Percentiles rank a stretch among this genome's conserved stretches.
Conservation (phyloP, 495 filamentous ascomycete genomes). For the Rusavskia elegans region DNA sequence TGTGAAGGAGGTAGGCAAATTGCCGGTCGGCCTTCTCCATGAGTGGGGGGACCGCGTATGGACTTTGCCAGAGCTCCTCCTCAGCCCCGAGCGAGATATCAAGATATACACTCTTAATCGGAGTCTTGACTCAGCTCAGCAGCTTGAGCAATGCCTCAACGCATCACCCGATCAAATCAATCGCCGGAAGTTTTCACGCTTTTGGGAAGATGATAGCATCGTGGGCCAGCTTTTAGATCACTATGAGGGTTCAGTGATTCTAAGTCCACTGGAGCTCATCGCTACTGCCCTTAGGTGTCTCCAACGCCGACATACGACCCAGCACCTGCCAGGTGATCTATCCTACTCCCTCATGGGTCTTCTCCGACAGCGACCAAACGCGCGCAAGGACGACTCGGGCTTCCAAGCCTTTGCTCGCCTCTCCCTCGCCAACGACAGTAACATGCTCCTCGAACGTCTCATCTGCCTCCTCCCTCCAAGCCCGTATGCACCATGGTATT, state of each 20-base stretch:
- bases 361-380: conserved; percentile 19
- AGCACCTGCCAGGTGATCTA: conserved; percentile 19
- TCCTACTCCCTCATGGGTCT: conserved; percentile 32
- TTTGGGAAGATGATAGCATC: conserved; percentile 9
- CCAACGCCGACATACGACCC: conserved; percentile 8
- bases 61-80: conserved; percentile 31
- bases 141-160: not conserved
- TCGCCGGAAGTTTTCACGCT: not conserved
- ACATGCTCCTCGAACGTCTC: conserved; percentile 27
- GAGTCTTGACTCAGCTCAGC: conserved; percentile 2
- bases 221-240: conserved; percentile 22
- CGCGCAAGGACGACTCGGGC: conserved; percentile 19
- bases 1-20: not conserved
- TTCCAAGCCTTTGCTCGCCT: conserved; percentile 33
- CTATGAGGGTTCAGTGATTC: conserved; percentile 19
- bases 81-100: conserved; percentile 17
- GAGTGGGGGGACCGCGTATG: conserved; percentile 30
- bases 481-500: conserved; percentile 14
- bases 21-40: conserved; percentile 9
- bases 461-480: conserved; percentile 20
- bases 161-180: not conserved
- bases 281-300: conserved; percentile 16
- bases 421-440: conserved; percentile 26
- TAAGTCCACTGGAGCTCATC: conserved; percentile 14
- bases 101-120: conserved; percentile 12